Conservation (phyloP, 371 early-diverging fungal species). For the Mucor plumbeus region DNA sequence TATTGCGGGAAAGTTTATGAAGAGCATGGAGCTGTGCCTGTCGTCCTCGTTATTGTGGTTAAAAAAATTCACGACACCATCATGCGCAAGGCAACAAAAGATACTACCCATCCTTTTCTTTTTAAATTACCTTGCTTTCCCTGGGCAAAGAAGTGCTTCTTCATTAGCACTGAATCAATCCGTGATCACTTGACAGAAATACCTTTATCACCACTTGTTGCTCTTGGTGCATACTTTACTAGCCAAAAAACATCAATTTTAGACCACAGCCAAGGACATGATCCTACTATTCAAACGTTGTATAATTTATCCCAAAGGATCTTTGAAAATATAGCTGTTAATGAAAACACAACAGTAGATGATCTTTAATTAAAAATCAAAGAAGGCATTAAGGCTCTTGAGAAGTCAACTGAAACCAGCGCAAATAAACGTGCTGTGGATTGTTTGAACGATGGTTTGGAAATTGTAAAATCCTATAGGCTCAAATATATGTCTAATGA, state of each 20-base stretch:
- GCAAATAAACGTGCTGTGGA: conserved; percentile 16
- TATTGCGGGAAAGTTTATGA: not conserved
- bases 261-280: not conserved
- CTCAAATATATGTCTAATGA: conserved; percentile 15
- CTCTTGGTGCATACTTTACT: conserved; percentile 9
- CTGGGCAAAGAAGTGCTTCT: conserved; percentile 2
- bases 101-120: not conserved
- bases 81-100: not conserved
- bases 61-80: not conserved
- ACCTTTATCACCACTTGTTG: conserved; percentile 12
- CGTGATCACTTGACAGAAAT: not conserved
- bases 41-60: not conserved
- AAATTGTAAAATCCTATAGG: conserved; percentile 13
- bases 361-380: conserved; percentile 14
- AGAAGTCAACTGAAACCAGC: conserved; percentile 1
- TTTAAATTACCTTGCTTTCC: conserved; percentile 6
- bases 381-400: conserved; percentile 13
- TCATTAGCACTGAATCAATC: conserved; percentile 6
- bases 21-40: not conserved
- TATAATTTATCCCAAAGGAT: not conserved
- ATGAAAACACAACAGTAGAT: conserved; percentile 7
- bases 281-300: conserved; percentile 10
- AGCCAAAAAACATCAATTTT: conserved; percentile 2
- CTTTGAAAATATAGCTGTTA: not conserved
- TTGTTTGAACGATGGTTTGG: conserved; percentile 19